These are phyloP conservation scores for Leccinum arenicola DNA, from an alignment of 768 basidiomycete genomes.

Conservation along the genomic window DNA sequence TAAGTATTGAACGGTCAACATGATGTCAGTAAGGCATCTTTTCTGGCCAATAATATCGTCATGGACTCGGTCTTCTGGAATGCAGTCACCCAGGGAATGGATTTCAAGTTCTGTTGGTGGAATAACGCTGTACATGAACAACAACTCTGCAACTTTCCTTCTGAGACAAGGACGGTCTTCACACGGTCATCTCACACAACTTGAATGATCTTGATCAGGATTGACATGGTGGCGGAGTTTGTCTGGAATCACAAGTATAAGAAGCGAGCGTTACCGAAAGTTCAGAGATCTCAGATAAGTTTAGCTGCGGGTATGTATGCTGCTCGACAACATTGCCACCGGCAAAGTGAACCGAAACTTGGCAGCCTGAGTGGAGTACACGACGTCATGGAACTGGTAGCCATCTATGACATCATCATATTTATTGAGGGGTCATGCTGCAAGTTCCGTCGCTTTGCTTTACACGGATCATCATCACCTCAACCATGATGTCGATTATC, in stretches of 20 bases:
- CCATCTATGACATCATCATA: slow-evolving; percentile 10
- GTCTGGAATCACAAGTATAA: background rate
- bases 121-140: background rate
- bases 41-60: background rate
- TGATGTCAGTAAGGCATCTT: too few relatives aligned
- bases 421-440: background rate
- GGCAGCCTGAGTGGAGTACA: background rate
- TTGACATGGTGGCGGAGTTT: background rate
- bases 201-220: background rate
- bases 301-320: background rate
- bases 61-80: background rate
- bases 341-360: background rate
- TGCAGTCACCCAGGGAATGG: background rate
- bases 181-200: background rate
- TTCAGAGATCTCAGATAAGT: background rate
- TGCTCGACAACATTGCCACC: background rate
- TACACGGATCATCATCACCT: background rate
- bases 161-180: background rate
- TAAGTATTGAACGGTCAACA: too few relatives aligned
- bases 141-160: background rate
- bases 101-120: background rate
- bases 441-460: background rate
- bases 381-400: slow-evolving; percentile 1
- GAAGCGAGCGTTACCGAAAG: background rate
- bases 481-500: slow-evolving; percentile 2